Percentiles rank a stretch among this genome's conserved stretches.
These are phyloP conservation scores for Xylariales sp. DNA, from an alignment of 2,329 filamentous ascomycete species.

Conservation along the genomic window DNA sequence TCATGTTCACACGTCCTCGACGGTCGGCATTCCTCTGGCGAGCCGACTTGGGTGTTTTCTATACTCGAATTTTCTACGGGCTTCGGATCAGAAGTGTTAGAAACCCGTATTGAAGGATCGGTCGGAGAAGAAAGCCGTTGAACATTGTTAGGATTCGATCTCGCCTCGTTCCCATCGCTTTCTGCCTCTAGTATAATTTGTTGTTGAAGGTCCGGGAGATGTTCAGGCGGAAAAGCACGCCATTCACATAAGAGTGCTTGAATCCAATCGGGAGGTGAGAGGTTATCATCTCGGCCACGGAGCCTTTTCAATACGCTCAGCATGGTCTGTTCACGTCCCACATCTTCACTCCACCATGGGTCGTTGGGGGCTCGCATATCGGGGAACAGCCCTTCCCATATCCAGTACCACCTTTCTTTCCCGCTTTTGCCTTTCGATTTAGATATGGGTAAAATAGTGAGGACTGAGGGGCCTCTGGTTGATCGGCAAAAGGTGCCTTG, in stretches of 20 bases:
- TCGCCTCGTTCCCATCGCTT: not conserved
- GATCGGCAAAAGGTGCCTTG: not conserved
- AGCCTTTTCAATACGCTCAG: not conserved
- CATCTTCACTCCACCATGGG: not conserved
- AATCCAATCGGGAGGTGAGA: not conserved
- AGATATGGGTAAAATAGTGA: not conserved
- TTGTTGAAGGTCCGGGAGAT: slow-evolving; percentile 12
- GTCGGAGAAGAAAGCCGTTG: too few species aligned
- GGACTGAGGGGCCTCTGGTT: not conserved
- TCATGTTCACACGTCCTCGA: too few species aligned
- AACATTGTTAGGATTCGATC: too few species aligned
- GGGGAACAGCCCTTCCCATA: slow-evolving; percentile 5
- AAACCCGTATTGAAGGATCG: too few species aligned
- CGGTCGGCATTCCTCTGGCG: too few species aligned
- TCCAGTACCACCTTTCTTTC: slow-evolving; percentile 10
- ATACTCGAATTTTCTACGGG: too few species aligned
- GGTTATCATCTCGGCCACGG: too few species aligned
- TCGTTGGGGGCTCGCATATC: not conserved
- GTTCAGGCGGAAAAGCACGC: slow-evolving; percentile 3
- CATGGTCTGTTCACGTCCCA: not conserved
- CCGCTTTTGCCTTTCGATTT: not conserved
- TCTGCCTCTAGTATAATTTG: not conserved
- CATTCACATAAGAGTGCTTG: not conserved
- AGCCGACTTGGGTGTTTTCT: too few species aligned
- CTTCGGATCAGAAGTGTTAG: too few species aligned